Evolutionary conservation across 2,329 filamentous ascomycete species (phyloP).

Genomic region (Trichoderma sp.): DNA sequence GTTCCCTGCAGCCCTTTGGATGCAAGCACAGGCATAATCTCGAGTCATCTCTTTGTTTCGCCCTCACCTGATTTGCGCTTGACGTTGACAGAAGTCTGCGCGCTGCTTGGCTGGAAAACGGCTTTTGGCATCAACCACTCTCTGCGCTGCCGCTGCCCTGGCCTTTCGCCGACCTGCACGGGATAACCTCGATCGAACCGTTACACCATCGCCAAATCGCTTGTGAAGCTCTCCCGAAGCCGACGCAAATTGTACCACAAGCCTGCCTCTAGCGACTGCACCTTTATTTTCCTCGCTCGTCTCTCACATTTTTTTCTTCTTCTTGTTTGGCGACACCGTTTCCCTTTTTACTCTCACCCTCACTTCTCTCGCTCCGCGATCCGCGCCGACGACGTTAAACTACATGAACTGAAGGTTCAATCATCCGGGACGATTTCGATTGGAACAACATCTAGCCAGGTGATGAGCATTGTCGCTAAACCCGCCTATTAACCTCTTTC

Average conservation of each 20-base stretch:
- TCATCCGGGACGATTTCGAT: background rate
- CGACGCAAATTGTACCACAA: constrained; percentile 24
- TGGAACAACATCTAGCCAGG: background rate
- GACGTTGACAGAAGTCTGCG: background rate
- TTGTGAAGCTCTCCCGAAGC: constrained; percentile 18
- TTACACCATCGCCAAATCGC: constrained; percentile 20
- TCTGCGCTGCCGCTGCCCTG: background rate
- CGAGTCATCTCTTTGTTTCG: background rate
- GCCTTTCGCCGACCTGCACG: background rate
- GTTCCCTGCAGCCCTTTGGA: background rate
- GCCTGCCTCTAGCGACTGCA: constrained; percentile 5
- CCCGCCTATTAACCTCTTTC: background rate
- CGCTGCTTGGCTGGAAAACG: constrained; percentile 4
- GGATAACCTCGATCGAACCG: constrained; percentile 22
- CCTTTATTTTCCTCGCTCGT: background rate
- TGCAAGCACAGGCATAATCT: constrained; percentile 1
- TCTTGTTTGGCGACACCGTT: constrained; percentile 5
- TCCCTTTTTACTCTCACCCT: background rate
- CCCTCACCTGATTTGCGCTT: constrained; percentile 3
- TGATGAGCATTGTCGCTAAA: constrained; percentile 21
- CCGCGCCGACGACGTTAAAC: background rate
- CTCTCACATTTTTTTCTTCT: background rate
- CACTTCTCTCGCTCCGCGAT: background rate
- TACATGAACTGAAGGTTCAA: constrained; percentile 8
- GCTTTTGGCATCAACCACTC: constrained; percentile 6